Conservation (phyloP, 371 early-diverging fungal genomes). For the Actinomortierella wolfii region DNA sequence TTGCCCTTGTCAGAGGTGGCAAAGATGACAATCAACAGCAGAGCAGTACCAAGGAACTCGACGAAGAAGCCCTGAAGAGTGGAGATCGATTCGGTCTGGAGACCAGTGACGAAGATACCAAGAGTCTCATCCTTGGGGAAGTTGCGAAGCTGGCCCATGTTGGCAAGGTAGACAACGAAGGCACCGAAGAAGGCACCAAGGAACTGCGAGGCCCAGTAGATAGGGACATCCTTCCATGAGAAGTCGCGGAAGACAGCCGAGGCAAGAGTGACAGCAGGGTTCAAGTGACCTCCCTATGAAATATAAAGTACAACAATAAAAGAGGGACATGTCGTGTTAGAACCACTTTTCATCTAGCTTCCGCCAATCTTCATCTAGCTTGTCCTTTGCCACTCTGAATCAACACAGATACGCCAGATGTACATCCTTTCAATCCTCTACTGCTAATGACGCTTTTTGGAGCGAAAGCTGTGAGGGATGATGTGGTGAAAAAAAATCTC, state of each 20-base stretch:
- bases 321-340: not conserved
- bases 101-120: conserved; percentile 74
- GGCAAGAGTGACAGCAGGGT: conserved; percentile 78
- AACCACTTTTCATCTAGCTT: not conserved
- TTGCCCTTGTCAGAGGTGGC: conserved; percentile 74
- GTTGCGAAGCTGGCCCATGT: conserved; percentile 52
- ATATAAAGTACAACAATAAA: not conserved
- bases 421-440: not conserved
- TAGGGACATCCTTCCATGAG: conserved; percentile 63
- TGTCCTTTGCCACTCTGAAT: too few species aligned
- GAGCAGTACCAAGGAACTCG: conserved; percentile 83
- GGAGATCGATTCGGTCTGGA: conserved; percentile 55
- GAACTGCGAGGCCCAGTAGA: conserved; percentile 67
- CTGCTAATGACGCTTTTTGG: not conserved
- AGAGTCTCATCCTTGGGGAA: conserved; percentile 53
- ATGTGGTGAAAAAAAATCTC: too few species aligned
- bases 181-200: conserved; percentile 77
- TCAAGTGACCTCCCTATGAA: conserved; percentile 75
- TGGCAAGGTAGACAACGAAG: conserved; percentile 59
- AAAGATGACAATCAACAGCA: conserved; percentile 73
- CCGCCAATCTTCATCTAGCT: too few species aligned
- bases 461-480: too few species aligned
- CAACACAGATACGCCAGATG: too few species aligned
- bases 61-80: conserved; percentile 67
- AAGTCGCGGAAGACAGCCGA: conserved; percentile 74